phyloP scores from a whole-genome alignment of 225 moss, liverwort and hornwort genomes.

The Pseudisothecium myosuroides region DNA sequence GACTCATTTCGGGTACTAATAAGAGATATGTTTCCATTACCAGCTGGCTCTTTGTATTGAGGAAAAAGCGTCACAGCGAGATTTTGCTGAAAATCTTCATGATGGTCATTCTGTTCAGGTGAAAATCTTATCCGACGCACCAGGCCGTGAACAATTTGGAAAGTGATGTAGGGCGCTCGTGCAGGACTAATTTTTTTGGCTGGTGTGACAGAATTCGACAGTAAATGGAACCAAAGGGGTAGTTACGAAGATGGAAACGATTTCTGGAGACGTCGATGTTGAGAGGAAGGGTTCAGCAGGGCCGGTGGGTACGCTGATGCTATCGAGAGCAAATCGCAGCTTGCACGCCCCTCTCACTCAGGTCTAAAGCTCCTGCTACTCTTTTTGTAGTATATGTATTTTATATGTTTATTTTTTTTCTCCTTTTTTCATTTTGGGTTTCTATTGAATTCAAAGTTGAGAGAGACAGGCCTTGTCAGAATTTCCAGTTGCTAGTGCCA shows the following conservation, averaged over 20 bases:
- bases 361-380: constrained; percentile 21
- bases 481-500: neutral
- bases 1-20: neutral
- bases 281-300: constrained; percentile 74
- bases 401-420: no score
- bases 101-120: constrained; percentile 13
- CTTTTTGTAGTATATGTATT: neutral
- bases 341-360: constrained; percentile 82
- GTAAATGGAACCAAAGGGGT: neutral
- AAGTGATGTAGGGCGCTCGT: neutral
- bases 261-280: neutral
- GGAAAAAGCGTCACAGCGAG: constrained; percentile 21
- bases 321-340: constrained; percentile 41
- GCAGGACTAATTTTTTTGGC: neutral
- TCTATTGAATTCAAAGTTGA: neutral
- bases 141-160: neutral
- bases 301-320: constrained; percentile 46
- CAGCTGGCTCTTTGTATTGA: constrained; percentile 54
- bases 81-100: neutral
- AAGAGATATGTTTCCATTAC: neutral
- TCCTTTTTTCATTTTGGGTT: neutral
- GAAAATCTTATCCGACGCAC: neutral
- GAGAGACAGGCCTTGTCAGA: neutral
- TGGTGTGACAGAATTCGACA: constrained; percentile 1
- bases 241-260: neutral